Evolutionary conservation across 345 rosid species (phyloP).

Genomic region (Syzygium oleosum): DNA sequence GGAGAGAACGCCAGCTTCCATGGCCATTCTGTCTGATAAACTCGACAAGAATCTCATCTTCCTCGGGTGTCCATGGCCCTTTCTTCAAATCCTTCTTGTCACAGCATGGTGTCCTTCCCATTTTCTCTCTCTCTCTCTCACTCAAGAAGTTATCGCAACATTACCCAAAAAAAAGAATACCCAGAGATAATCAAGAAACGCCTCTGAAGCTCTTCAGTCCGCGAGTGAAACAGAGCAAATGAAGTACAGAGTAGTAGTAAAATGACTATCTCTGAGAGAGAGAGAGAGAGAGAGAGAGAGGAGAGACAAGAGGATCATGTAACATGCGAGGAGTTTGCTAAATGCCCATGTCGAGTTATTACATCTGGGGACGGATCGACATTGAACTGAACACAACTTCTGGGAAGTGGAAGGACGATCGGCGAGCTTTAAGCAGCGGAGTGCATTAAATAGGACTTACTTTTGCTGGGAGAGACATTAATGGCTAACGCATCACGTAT

Average conservation of each 20-base stretch:
- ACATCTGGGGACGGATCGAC: conserved; percentile 32
- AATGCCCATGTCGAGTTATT: neutral
- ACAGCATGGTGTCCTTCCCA: conserved; percentile 93
- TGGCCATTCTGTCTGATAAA: conserved; percentile 73
- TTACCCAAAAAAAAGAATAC: neutral
- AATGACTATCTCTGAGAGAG: neutral
- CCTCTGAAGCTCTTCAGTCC: neutral
- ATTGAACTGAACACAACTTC: neutral
- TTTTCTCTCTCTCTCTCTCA: conserved; percentile 2
- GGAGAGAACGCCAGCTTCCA: conserved; percentile 97
- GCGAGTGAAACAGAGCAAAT: neutral
- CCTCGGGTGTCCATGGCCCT: conserved; percentile 98
- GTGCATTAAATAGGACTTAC: neutral
- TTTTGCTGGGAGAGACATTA: neutral
- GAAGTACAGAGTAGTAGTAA: neutral
- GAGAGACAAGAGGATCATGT: neutral
- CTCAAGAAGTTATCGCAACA: neutral
- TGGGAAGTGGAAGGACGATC: neutral
- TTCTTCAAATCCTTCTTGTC: conserved; percentile 81
- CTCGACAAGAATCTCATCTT: conserved; percentile 72
- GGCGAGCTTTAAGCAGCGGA: neutral
- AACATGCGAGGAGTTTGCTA: neutral
- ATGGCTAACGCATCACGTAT: neutral
- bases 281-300: neutral
- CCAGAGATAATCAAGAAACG: neutral